These are phyloP conservation scores for Vitis riparia DNA, from an alignment of 164 flowering plant genomes.

Conservation along the genomic window DNA sequence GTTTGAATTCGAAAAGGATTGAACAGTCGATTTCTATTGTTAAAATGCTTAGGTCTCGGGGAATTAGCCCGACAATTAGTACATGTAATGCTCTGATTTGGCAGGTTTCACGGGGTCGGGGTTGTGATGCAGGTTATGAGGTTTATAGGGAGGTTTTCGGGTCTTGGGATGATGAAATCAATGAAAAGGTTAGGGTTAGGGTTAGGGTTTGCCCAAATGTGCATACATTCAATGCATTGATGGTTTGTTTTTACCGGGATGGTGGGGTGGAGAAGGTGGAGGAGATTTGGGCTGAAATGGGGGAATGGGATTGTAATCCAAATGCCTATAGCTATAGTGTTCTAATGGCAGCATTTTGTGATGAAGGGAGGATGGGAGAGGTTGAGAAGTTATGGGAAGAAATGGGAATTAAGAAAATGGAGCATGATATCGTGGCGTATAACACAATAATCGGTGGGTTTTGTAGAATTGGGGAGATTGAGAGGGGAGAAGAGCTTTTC, in stretches of 20 bases:
- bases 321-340: conserved; percentile 61
- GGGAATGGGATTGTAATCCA: conserved; percentile 30
- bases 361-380: conserved; percentile 48
- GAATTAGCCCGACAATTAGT: conserved; percentile 36
- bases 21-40: conserved; percentile 51
- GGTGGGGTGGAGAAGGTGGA: conserved; percentile 45
- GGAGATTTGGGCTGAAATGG: conserved; percentile 62
- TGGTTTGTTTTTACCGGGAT: conserved; percentile 55
- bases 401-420: conserved; percentile 43
- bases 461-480: conserved; percentile 48
- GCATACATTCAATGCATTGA: conserved; percentile 61
- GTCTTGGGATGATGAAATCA: conserved; percentile 24
- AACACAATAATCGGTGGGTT: conserved; percentile 70
- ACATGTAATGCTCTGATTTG: conserved; percentile 60
- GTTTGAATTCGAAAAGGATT: conserved; percentile 45
- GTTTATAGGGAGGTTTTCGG: conserved; percentile 53
- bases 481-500: conserved; percentile 56
- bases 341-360: conserved; percentile 61
- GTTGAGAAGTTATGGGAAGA: conserved; percentile 67
- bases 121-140: conserved; percentile 41
- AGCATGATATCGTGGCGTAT: conserved; percentile 63
- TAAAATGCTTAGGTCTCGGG: conserved; percentile 48
- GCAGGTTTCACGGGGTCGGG: conserved; percentile 38
- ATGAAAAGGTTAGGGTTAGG: conserved; percentile 16
- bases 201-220: conserved; percentile 44